Evolutionary conservation across 768 basidiomycete genomes (phyloP).

Genomic region (Rubroboletus satanas): DNA sequence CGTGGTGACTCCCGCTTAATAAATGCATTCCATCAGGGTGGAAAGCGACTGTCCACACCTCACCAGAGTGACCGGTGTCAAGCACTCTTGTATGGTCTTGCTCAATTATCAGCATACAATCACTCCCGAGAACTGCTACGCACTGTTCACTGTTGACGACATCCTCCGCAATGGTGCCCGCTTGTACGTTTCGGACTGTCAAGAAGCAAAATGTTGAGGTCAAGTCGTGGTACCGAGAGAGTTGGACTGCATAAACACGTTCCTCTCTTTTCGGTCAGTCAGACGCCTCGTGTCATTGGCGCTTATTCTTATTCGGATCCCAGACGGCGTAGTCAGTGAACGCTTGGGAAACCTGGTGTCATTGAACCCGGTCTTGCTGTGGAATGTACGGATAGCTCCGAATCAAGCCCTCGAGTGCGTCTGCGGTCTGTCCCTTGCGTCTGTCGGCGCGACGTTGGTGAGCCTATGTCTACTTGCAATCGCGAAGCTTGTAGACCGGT

Average conservation of each 20-base stretch:
- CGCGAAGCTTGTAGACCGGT: not conserved
- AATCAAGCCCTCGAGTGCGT: conserved; percentile 15
- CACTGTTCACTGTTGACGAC: not conserved
- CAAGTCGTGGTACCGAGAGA: not conserved
- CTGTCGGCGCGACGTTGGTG: not conserved
- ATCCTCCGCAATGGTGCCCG: not conserved
- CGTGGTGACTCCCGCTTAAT: fast-evolving
- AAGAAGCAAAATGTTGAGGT: not conserved
- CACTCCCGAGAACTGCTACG: not conserved
- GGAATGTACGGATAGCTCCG: not conserved
- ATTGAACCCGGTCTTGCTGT: not conserved
- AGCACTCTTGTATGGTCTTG: not conserved
- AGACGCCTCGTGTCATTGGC: not conserved
- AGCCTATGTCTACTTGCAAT: not conserved
- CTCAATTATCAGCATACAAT: not conserved
- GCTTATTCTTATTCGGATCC: not conserved
- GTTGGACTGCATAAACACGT: not conserved
- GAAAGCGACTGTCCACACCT: not conserved
- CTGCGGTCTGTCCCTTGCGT: not conserved
- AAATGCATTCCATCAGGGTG: not conserved
- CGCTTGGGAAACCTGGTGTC: not conserved
- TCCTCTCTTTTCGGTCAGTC: too few relatives aligned
- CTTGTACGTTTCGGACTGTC: not conserved
- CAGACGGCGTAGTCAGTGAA: too few relatives aligned
- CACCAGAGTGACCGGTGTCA: not conserved